phyloP scores from a whole-genome alignment of 2,329 filamentous ascomycete species.

The Neoscytalidium dimidiatum region DNA sequence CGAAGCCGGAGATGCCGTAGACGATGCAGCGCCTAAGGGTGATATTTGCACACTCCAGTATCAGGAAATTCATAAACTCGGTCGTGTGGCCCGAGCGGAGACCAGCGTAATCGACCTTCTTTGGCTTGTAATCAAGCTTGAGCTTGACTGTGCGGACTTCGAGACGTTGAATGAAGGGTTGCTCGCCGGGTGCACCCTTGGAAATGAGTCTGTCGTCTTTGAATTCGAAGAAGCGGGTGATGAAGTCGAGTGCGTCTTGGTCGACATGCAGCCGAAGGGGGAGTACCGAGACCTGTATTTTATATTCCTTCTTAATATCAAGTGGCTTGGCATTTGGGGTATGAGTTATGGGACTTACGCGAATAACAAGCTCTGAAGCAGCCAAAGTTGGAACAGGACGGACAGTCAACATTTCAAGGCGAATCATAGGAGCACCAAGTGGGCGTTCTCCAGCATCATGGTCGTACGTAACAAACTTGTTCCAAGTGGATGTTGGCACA shows the following conservation, averaged over 20 bases:
- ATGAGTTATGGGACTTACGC: constrained; percentile 47
- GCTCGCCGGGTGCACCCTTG: constrained; percentile 51
- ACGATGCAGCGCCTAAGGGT: constrained; percentile 85
- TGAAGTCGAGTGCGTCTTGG: constrained; percentile 95
- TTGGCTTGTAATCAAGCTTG: constrained; percentile 95
- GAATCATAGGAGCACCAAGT: constrained; percentile 84
- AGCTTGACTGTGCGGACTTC: constrained; percentile 84
- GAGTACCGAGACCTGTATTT: constrained; percentile 62
- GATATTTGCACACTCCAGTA: constrained; percentile 86
- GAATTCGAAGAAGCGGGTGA: constrained; percentile 97
- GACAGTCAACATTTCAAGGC: constrained; percentile 84
- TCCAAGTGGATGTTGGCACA: constrained; percentile 94
- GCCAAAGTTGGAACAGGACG: constrained; percentile 81
- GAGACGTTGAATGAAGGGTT: constrained; percentile 85
- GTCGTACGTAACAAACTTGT: constrained; percentile 95
- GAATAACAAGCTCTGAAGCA: constrained; percentile 85
- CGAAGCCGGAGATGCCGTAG: constrained; percentile 88
- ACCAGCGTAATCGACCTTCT: constrained; percentile 93
- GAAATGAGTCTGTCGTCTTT: constrained; percentile 69
- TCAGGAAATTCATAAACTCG: constrained; percentile 98
- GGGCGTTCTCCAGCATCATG: constrained; percentile 84
- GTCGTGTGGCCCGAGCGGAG: constrained; percentile 91
- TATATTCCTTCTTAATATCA: constrained; percentile 12
- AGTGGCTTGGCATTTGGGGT: not conserved
- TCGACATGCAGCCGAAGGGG: constrained; percentile 92